Conservation (phyloP, 2,329 filamentous ascomycete species). For the Neocatenulostroma microsporum region DNA sequence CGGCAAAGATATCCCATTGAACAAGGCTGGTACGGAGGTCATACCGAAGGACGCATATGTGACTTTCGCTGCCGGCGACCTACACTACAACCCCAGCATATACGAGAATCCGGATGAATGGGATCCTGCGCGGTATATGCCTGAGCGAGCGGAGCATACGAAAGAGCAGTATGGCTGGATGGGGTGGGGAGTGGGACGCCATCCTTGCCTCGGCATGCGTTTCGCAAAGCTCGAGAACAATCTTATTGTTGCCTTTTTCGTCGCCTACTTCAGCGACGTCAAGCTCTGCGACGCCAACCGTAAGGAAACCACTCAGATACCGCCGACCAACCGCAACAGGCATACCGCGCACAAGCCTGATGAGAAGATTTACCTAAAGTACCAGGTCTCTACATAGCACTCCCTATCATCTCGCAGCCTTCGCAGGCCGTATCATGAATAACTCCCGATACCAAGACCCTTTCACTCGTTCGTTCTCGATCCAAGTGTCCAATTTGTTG, state of each 20-base stretch:
- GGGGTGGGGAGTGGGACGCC: slow-evolving; percentile 33
- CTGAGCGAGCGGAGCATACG: slow-evolving; percentile 43
- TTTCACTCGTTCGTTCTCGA: slow-evolving; percentile 18
- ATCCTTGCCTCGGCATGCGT: slow-evolving; percentile 38
- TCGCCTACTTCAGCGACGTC: slow-evolving; percentile 46
- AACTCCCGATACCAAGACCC: slow-evolving; percentile 19
- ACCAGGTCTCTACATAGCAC: slow-evolving; percentile 24
- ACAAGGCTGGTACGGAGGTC: slow-evolving; percentile 35
- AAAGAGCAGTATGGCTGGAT: slow-evolving; percentile 29
- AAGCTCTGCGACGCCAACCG: slow-evolving; percentile 37
- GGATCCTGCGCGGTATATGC: slow-evolving; percentile 45
- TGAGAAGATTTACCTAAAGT: slow-evolving; percentile 31
- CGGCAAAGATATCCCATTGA: slow-evolving; percentile 39
- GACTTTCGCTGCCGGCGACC: slow-evolving; percentile 41
- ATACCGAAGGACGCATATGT: slow-evolving; percentile 45
- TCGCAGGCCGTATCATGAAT: slow-evolving; percentile 19
- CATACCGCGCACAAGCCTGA: slow-evolving; percentile 37
- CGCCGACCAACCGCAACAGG: slow-evolving; percentile 31
- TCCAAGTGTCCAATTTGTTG: slow-evolving; percentile 18
- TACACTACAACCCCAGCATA: slow-evolving; percentile 42
- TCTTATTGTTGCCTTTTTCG: slow-evolving; percentile 43
- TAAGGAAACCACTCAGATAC: slow-evolving; percentile 22
- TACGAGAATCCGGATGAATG: slow-evolving; percentile 44
- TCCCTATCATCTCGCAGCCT: background rate
- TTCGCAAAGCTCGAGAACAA: slow-evolving; percentile 50